phyloP scores from a whole-genome alignment of 1,284 basidiomycete species.

The Ustilago nuda region DNA sequence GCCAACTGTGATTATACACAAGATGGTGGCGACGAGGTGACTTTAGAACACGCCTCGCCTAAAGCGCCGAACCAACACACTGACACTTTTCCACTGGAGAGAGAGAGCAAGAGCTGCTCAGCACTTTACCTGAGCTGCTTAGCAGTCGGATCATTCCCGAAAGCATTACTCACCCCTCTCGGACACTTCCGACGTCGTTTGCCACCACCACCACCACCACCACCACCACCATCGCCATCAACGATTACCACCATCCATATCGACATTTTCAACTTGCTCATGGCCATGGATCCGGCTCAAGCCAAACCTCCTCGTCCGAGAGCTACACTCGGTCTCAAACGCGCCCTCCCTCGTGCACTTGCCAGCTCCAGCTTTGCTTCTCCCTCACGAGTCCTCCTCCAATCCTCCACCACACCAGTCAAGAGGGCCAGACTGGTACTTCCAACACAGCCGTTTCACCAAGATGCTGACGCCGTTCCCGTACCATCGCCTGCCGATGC shows the following conservation, averaged over 20 bases:
- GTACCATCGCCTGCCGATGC: background rate
- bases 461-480: slow-evolving; percentile 5
- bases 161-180: background rate
- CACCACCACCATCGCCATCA: background rate
- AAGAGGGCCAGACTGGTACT: slow-evolving; percentile 43
- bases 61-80: slow-evolving; percentile 27
- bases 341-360: slow-evolving; percentile 13
- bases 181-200: background rate
- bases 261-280: background rate
- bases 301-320: slow-evolving; percentile 26
- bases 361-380: slow-evolving; percentile 9
- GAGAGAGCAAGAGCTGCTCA: too few relatives aligned
- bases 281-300: slow-evolving; percentile 21
- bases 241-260: slow-evolving; percentile 9
- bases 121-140: background rate
- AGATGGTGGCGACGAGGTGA: background rate
- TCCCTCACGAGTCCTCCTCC: slow-evolving; percentile 9
- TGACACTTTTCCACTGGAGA: background rate
- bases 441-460: slow-evolving; percentile 29
- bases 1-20: background rate
- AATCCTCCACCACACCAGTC: slow-evolving; percentile 3
- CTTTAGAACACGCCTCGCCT: slow-evolving; percentile 31
- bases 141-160: background rate
- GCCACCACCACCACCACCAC: background rate
- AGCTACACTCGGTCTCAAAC: slow-evolving; percentile 37